These are phyloP conservation scores for Halenospora varia DNA, from an alignment of 495 filamentous ascomycete species.

Conservation along the genomic window DNA sequence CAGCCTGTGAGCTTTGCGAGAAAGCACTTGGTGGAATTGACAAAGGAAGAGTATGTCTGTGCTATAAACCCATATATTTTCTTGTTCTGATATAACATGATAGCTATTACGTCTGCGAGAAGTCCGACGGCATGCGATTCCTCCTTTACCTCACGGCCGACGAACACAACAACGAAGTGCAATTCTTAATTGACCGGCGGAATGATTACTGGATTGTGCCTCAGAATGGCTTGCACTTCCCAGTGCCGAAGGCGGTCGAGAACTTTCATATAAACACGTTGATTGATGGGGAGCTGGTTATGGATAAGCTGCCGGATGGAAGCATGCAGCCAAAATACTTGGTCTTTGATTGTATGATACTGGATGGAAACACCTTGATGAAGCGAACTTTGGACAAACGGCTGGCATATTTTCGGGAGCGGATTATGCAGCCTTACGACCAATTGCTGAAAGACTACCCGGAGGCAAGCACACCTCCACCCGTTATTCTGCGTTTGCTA, in stretches of 20 bases:
- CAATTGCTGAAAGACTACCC: conserved; percentile 64
- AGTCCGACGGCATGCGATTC: conserved; percentile 94
- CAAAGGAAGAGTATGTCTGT: conserved; percentile 59
- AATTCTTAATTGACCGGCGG: conserved; percentile 92
- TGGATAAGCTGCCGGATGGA: conserved; percentile 64
- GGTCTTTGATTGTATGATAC: conserved; percentile 86
- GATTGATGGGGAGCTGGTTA: conserved; percentile 89
- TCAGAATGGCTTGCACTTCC: conserved; percentile 65
- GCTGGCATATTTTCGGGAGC: conserved; percentile 77
- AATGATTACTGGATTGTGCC: conserved; percentile 91
- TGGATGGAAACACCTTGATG: conserved; percentile 75
- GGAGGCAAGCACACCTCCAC: conserved; percentile 23
- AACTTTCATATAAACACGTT: conserved; percentile 78
- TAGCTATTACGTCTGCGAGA: conserved; percentile 95
- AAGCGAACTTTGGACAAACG: conserved; percentile 80
- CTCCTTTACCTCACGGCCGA: conserved; percentile 77
- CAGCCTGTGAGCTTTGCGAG: conserved; percentile 89
- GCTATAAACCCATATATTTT: neutral
- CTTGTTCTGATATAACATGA: neutral
- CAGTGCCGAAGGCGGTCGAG: conserved; percentile 53
- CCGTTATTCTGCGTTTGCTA: no score
- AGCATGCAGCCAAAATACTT: conserved; percentile 69
- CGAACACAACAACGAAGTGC: conserved; percentile 47
- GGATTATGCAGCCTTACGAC: conserved; percentile 76
- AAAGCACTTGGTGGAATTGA: conserved; percentile 72